Evolutionary conservation across 2,329 filamentous ascomycete species (phyloP), one percentile per base, ranked within the genome.

Genomic region (Waltergamsia citrina): DNA sequence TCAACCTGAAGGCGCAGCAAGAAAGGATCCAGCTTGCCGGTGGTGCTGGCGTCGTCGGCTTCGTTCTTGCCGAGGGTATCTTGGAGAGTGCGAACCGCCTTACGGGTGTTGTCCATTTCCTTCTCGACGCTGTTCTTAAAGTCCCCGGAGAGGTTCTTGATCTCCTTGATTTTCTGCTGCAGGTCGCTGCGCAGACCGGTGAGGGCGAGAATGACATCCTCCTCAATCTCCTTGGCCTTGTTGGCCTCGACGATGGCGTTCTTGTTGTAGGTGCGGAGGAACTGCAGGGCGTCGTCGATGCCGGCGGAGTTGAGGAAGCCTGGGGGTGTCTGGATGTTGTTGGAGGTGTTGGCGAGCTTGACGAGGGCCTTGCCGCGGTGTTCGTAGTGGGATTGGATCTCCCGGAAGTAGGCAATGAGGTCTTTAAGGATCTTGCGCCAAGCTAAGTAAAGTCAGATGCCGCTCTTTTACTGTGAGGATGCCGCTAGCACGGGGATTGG

Each of bases 51-150:
- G 2, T 84, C 71, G 52, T 95, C 88, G 12, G 82, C 65, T 50
- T 95, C 87, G 27, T 80, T 79, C 46, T 85, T 74, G 12, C 82
- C 81, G 21, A 98, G 61, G 2, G 81, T 74, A 39, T 95, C 88
- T 43, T 92, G 81, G n/a, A 95, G 66, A 21, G 77, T 69, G 34
- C 79, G 78, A 18, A 96, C 85, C 12, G 81, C 81, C 53, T 78
- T 85, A 40, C 80, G 73, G 0, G 92, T 95, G 14, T 57, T 65
- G 15, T 95, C 88, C 65, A 94, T 90, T 58, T 96, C 92, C 62
- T 90, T 94, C 18, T 94, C 86, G 8, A 98, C 87, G 0, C 81
- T 84, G 53, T 94, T 98, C 62, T 94, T 94, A 62, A 98, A 98
- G 56, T 98, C 92, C 12, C 87, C 84, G 6, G 86, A 84, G 12